Evolutionary conservation across 2,329 filamentous ascomycete genomes (phyloP).

Genomic region (Drechslerella stenobrocha): DNA sequence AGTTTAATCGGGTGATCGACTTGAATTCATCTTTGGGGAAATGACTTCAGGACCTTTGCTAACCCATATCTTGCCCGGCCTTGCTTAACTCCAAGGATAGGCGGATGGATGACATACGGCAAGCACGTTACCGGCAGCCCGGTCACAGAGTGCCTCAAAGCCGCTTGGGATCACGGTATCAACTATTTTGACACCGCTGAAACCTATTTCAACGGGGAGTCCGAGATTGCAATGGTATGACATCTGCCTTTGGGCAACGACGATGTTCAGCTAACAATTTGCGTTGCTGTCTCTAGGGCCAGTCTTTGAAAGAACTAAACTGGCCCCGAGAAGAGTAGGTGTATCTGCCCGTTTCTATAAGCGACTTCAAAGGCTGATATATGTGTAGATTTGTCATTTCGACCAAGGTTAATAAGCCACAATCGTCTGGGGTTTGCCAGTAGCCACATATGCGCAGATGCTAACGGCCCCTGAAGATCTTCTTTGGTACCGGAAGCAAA

Average conservation of each 20-base stretch:
- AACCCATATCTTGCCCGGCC: neutral
- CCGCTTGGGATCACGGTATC: constrained; percentile 64
- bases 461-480: constrained; percentile 55
- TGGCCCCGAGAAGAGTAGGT: constrained; percentile 66
- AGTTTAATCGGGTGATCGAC: neutral
- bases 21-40: constrained; percentile 49
- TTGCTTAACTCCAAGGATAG: constrained; percentile 10
- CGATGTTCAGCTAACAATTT: constrained; percentile 53
- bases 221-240: constrained; percentile 60
- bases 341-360: neutral
- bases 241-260: constrained; percentile 56
- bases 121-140: constrained; percentile 47
- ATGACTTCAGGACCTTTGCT: constrained; percentile 54
- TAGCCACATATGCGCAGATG: constrained; percentile 9
- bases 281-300: constrained; percentile 57
- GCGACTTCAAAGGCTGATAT: neutral
- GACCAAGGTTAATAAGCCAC: constrained; percentile 60
- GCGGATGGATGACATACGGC: constrained; percentile 53
- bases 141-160: constrained; percentile 58
- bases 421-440: neutral
- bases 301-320: constrained; percentile 64
- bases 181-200: constrained; percentile 69
- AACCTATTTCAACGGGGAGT: constrained; percentile 64
- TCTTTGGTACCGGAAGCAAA: constrained; percentile 63
- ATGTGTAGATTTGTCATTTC: constrained; percentile 60